phyloP scores from a whole-genome alignment of 1,284 basidiomycete species.

The Boletellus deceptivus region DNA sequence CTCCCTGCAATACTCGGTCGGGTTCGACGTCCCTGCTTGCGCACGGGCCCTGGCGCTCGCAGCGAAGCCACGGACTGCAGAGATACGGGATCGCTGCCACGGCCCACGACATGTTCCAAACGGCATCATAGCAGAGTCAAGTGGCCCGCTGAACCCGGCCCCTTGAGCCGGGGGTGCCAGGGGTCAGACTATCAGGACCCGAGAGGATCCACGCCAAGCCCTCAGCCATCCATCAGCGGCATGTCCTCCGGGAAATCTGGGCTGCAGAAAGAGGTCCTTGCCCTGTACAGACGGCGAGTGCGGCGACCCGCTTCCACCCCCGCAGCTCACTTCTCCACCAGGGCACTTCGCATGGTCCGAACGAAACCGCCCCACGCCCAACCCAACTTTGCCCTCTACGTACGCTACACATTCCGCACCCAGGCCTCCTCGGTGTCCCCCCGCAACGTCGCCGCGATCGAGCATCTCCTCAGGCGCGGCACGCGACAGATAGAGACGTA shows the following conservation, averaged over 20 bases:
- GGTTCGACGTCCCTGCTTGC: conserved; percentile 38
- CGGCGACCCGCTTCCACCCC: background rate
- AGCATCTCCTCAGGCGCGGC: conserved; percentile 69
- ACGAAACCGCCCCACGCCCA: conserved; percentile 59
- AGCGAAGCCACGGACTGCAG: conserved; percentile 15
- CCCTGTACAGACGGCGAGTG: conserved; percentile 68
- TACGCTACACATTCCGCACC: conserved; percentile 65
- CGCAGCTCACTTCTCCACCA: conserved; percentile 31
- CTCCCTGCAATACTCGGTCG: conserved; percentile 61
- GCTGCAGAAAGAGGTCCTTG: conserved; percentile 67
- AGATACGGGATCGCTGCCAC: conserved; percentile 6
- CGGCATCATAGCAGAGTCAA: conserved; percentile 19
- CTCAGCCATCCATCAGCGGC: background rate
- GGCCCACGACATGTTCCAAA: conserved; percentile 11
- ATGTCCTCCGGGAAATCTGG: conserved; percentile 48
- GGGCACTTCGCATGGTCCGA: conserved; percentile 69
- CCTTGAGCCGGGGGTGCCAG: conserved; percentile 22
- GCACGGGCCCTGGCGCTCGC: conserved; percentile 5
- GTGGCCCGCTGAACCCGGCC: conserved; percentile 4
- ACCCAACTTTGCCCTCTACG: conserved; percentile 62
- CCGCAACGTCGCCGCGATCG: conserved; percentile 64
- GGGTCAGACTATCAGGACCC: conserved; percentile 15
- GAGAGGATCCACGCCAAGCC: background rate
- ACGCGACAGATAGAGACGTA: conserved; percentile 64
- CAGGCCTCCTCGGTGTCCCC: conserved; percentile 60